These are phyloP conservation scores for Kazachstania martiniae DNA, from an alignment of 805 yeast genomes.

Conservation along the genomic window DNA sequence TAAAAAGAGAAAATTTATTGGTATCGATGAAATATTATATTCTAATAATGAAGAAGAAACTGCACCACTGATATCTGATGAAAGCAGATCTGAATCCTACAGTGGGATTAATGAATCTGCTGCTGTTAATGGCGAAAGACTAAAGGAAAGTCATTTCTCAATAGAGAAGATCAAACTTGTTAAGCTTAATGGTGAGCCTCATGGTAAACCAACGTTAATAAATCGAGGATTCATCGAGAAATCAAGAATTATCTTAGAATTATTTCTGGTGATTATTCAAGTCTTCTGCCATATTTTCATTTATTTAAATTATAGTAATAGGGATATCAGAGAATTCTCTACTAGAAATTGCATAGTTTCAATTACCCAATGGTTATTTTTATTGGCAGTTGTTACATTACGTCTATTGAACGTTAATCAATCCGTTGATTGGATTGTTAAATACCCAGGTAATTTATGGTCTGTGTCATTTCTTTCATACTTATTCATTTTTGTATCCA, in stretches of 20 bases:
- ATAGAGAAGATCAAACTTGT: slow-evolving; percentile 42
- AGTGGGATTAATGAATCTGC: no score
- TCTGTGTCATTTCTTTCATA: slow-evolving; percentile 44
- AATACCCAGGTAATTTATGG: slow-evolving; percentile 50
- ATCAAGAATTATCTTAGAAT: slow-evolving; percentile 41
- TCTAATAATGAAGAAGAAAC: background rate
- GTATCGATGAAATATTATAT: no score
- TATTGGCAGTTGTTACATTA: slow-evolving; percentile 21
- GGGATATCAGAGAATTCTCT: slow-evolving; percentile 10
- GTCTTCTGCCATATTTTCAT: slow-evolving; percentile 29
- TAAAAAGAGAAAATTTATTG: slow-evolving; percentile 8
- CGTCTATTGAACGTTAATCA: slow-evolving; percentile 30
- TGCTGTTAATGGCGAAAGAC: no score
- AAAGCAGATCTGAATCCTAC: no score
- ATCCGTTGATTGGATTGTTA: slow-evolving; percentile 10
- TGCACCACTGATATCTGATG: background rate
- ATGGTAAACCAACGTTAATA: slow-evolving; percentile 40
- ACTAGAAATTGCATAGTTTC: slow-evolving; percentile 10
- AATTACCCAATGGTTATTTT: slow-evolving; percentile 24
- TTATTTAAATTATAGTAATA: slow-evolving; percentile 3
- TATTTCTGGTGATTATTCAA: slow-evolving; percentile 34
- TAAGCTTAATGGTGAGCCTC: slow-evolving; percentile 50
- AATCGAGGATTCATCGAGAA: slow-evolving; percentile 43
- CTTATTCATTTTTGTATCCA: slow-evolving; percentile 34
- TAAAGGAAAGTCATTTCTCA: slow-evolving; percentile 57